phyloP scores from a whole-genome alignment of 1,139 yeast species.

The Chernovozyma sophiae-reginae region DNA sequence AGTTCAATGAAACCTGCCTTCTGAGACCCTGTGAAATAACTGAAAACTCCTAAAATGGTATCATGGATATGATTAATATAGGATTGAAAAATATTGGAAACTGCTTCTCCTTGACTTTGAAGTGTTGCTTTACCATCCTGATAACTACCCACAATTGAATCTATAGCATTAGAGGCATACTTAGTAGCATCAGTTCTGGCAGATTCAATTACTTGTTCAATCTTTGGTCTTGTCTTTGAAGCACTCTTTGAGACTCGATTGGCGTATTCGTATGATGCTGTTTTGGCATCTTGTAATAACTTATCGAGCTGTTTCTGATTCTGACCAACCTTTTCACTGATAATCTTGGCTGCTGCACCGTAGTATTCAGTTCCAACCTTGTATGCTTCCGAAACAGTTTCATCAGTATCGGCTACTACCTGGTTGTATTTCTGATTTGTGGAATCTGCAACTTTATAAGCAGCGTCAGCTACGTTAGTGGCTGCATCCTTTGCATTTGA shows the following conservation, averaged over 20 bases:
- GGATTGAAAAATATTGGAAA: neutral
- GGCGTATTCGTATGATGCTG: slow-evolving; percentile 20
- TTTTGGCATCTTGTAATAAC: slow-evolving; percentile 18
- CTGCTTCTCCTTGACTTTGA: neutral
- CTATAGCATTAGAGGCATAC: slow-evolving; percentile 8
- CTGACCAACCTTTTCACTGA: slow-evolving; percentile 21
- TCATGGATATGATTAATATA: too few relatives aligned
- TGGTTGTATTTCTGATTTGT: slow-evolving; percentile 1
- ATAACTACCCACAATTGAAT: neutral
- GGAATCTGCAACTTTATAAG: slow-evolving; percentile 2
- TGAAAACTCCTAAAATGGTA: neutral
- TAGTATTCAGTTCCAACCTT: slow-evolving; percentile 37
- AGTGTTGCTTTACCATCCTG: neutral
- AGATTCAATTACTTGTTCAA: slow-evolving; percentile 11
- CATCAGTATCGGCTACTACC: slow-evolving; percentile 17
- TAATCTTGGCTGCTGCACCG: slow-evolving; percentile 29
- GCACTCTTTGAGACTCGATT: slow-evolving; percentile 10
- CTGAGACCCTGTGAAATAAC: neutral
- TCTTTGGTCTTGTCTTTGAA: slow-evolving; percentile 10
- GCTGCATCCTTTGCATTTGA: slow-evolving; percentile 7
- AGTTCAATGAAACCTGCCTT: neutral
- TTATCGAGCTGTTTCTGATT: slow-evolving; percentile 17
- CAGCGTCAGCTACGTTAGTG: slow-evolving; percentile 3
- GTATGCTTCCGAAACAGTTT: slow-evolving; percentile 17
- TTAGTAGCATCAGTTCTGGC: slow-evolving; percentile 17